phyloP scores from a whole-genome alignment of 768 basidiomycete genomes.

The Boletus tomentosulus region DNA sequence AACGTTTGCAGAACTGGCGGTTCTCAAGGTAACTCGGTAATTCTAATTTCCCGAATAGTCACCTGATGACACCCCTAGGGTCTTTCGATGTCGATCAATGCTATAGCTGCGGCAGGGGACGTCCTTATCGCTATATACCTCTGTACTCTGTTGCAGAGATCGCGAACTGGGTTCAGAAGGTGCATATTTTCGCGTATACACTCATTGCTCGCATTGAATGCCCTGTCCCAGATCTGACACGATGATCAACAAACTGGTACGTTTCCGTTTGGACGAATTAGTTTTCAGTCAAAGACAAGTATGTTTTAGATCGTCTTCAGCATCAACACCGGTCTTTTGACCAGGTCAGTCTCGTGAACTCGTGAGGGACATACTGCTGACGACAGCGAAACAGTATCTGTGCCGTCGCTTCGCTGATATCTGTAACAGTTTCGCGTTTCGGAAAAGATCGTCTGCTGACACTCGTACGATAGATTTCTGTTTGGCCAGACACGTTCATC shows the following conservation, averaged over 20 bases:
- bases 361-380: neutral
- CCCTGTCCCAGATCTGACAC: conserved; percentile 38
- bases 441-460: neutral
- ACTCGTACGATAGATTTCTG: conserved; percentile 40
- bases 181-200: neutral
- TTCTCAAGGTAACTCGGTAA: conserved; percentile 39
- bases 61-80: conserved; percentile 13
- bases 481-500: conserved; percentile 49
- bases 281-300: neutral
- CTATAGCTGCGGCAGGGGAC: conserved; percentile 48
- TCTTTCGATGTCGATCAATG: conserved; percentile 54
- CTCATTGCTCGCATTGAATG: neutral
- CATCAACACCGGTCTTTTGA: conserved; percentile 40
- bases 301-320: conserved; percentile 44
- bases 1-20: conserved; percentile 45
- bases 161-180: conserved; percentile 54
- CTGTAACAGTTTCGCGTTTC: conserved; percentile 32
- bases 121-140: conserved; percentile 49
- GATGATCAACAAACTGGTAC: conserved; percentile 47
- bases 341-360: conserved; percentile 13
- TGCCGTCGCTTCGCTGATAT: conserved; percentile 54
- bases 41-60: neutral
- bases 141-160: conserved; percentile 42
- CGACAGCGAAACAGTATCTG: conserved; percentile 36
- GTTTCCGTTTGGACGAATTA: neutral